Evolutionary conservation across 1,139 yeast species (phyloP).

Genomic region (Yamadazyma dendronema): DNA sequence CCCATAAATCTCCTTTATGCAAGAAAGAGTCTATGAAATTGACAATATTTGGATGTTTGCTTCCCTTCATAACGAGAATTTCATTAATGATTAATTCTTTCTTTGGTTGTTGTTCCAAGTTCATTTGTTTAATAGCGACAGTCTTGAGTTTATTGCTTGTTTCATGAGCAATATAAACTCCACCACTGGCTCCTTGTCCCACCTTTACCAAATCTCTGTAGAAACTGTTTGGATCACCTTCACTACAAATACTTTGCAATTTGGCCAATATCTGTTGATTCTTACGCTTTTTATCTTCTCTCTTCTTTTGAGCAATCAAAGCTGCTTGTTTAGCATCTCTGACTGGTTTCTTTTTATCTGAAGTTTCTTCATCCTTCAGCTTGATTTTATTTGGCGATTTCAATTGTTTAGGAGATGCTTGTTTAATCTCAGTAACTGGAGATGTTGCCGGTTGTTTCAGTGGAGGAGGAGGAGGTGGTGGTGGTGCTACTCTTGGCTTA

Average conservation of each 20-base stretch:
- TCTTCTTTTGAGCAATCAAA: constrained; percentile 58
- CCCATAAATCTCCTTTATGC: constrained; percentile 81
- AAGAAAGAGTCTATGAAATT: constrained; percentile 86
- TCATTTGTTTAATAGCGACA: constrained; percentile 96
- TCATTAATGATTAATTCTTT: constrained; percentile 93
- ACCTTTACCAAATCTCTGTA: constrained; percentile 75
- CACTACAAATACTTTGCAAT: constrained; percentile 74
- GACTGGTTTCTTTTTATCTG: constrained; percentile 33
- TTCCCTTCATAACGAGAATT: constrained; percentile 90
- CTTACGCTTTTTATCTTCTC: constrained; percentile 70
- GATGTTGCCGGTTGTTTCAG: constrained; percentile 9
- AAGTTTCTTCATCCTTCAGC: constrained; percentile 1
- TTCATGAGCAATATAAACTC: constrained; percentile 90
- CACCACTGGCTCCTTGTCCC: constrained; percentile 99
- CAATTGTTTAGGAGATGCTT: constrained; percentile 10
- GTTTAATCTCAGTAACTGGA: constrained; percentile 12
- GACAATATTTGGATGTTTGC: constrained; percentile 87
- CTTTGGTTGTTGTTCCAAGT: constrained; percentile 88
- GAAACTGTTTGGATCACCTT: constrained; percentile 78
- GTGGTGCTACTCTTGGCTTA: constrained; percentile 22
- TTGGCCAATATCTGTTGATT: constrained; percentile 70
- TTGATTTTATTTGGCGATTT: constrained; percentile 4
- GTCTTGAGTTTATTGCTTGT: constrained; percentile 49
- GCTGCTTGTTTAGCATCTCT: constrained; percentile 60
- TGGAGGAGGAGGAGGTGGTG: constrained; percentile 19